Evolutionary conservation across 768 basidiomycete species (phyloP).

Genomic region (Rhizopogon vesiculosus): DNA sequence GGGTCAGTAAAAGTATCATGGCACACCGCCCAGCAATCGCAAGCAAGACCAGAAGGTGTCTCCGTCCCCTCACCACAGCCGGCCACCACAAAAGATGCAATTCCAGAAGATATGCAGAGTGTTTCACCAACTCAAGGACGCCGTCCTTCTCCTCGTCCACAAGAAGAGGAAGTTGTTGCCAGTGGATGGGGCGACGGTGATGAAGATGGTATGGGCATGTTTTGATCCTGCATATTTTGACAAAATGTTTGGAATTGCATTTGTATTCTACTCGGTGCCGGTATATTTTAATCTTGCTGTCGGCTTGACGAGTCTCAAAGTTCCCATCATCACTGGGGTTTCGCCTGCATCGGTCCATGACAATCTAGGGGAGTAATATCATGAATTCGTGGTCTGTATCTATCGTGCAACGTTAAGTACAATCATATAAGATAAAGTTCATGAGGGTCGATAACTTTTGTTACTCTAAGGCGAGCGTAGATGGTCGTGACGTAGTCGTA

Average conservation of each 20-base stretch:
- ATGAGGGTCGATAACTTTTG: no score
- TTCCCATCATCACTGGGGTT: neutral
- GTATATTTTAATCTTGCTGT: slow-evolving; percentile 1
- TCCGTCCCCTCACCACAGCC: slow-evolving; percentile 15
- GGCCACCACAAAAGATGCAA: slow-evolving; percentile 13
- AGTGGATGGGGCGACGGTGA: slow-evolving; percentile 69
- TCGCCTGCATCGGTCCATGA: neutral
- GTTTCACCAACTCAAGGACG: slow-evolving; percentile 10
- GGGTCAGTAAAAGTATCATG: slow-evolving; percentile 66
- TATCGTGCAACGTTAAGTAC: neutral
- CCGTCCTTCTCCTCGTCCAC: slow-evolving; percentile 27
- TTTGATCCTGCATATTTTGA: neutral
- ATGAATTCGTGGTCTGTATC: neutral
- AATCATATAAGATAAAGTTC: no score
- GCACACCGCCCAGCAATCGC: slow-evolving; percentile 39
- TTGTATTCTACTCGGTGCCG: neutral
- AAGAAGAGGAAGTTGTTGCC: slow-evolving; percentile 60
- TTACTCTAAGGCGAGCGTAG: neutral
- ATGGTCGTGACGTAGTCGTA: neutral
- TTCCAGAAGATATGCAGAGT: slow-evolving; percentile 21
- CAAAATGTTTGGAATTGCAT: neutral
- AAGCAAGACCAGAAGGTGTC: slow-evolving; percentile 15
- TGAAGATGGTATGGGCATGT: slow-evolving; percentile 64
- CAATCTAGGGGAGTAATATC: neutral
- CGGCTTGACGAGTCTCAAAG: neutral